phyloP scores from a whole-genome alignment of 371 early-diverging fungal genomes.

The Batrachochytrium dendrobatidis region DNA sequence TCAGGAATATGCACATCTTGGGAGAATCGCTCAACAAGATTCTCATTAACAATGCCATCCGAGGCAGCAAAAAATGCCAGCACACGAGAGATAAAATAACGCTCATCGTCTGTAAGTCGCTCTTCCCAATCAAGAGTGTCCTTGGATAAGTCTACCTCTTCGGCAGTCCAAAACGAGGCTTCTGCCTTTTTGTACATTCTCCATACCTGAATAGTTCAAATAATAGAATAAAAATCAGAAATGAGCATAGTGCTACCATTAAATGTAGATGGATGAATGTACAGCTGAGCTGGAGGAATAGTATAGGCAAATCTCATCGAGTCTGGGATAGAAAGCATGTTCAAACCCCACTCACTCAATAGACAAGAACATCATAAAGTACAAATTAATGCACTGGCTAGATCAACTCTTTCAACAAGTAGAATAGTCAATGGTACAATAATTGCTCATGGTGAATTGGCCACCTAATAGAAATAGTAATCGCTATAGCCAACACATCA shows the following conservation, averaged over 20 bases:
- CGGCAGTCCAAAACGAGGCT: conserved; percentile 98
- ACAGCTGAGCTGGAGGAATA: background rate
- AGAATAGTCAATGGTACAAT: no score
- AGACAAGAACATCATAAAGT: no score
- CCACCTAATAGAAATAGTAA: no score
- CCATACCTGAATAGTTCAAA: conserved; percentile 76
- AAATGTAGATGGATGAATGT: background rate
- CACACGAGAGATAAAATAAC: conserved; percentile 94
- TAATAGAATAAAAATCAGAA: no score
- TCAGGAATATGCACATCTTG: conserved; percentile 98
- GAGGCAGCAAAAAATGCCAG: conserved; percentile 99
- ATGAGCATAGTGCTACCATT: no score
- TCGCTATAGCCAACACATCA: no score
- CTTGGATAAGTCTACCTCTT: conserved; percentile 97
- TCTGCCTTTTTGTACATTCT: conserved; percentile 99
- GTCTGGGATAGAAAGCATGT: background rate
- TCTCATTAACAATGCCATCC: conserved; percentile 99
- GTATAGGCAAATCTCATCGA: conserved; percentile 3
- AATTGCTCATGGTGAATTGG: no score
- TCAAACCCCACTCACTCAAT: no score
- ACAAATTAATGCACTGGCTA: no score
- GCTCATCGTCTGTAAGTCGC: conserved; percentile 85
- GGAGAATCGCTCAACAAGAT: conserved; percentile 93
- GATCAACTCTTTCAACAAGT: no score
- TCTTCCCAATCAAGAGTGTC: conserved; percentile 95